phyloP scores from a whole-genome alignment of 176 grass and related monocot species.

The Juncus inflexus region DNA sequence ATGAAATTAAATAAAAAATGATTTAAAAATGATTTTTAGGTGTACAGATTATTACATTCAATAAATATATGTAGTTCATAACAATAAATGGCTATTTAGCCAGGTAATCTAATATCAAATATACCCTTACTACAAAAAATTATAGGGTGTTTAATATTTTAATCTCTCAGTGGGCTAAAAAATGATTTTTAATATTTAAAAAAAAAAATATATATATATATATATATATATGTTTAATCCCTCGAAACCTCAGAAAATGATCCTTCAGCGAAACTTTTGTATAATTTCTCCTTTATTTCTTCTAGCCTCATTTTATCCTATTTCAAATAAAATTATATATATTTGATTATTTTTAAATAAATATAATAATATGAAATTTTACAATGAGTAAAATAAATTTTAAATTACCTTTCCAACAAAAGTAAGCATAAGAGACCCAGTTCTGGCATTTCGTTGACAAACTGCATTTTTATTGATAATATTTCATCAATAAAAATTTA shows the following conservation, averaged over 20 bases:
- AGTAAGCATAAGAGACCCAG: constrained; percentile 51
- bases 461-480: constrained; percentile 43
- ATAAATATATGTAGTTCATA: no score
- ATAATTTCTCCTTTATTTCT: constrained; percentile 6
- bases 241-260: constrained; percentile 3
- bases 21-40: no score
- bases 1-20: no score
- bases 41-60: no score
- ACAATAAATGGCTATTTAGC: no score
- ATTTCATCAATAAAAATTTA: constrained; percentile 26
- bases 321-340: not conserved
- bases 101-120: no score
- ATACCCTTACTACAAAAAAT: no score
- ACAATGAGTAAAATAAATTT: not conserved
- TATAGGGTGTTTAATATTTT: no score
- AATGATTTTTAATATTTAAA: no score
- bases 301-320: constrained; percentile 17
- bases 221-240: not conserved
- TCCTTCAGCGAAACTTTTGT: constrained; percentile 10
- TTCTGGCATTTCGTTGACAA: constrained; percentile 57
- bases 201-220: no score
- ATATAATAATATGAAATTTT: constrained; percentile 1
- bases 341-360: not conserved
- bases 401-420: constrained; percentile 75
- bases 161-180: no score